A percentile compares a stretch with the other conserved stretches of the same genome.
Evolutionary conservation across 768 basidiomycete genomes (phyloP).

Genomic region (Boletus subparvulus): DNA sequence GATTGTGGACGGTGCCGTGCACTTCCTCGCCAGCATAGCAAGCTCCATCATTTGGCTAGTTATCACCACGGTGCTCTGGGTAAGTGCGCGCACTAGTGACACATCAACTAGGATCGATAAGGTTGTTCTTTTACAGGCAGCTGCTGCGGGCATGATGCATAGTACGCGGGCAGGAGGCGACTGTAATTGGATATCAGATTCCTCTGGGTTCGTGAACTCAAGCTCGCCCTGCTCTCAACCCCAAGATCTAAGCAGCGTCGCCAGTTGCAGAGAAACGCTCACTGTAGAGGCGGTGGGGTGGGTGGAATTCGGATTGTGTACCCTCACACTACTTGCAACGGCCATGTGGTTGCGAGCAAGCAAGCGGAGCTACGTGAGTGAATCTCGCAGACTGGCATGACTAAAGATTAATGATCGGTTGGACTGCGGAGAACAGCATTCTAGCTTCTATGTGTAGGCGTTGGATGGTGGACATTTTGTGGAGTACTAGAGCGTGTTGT

Average conservation of each 20-base stretch:
- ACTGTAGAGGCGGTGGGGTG: conserved; percentile 76
- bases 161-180: conserved; percentile 57
- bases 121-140: conserved; percentile 46
- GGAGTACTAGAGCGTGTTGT: neutral
- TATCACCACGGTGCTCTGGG: conserved; percentile 67
- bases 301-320: conserved; percentile 68
- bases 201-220: conserved; percentile 26
- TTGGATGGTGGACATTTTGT: neutral
- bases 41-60: conserved; percentile 76
- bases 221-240: conserved; percentile 25
- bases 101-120: neutral
- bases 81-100: conserved; percentile 29
- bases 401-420: conserved; percentile 21
- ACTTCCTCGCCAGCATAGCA: conserved; percentile 72
- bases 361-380: conserved; percentile 40
- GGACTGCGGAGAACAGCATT: conserved; percentile 26
- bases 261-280: conserved; percentile 67
- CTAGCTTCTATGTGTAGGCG: conserved; percentile 35
- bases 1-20: conserved; percentile 63
- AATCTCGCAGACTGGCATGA: conserved; percentile 44
- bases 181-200: conserved; percentile 51
- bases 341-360: conserved; percentile 49
- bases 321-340: conserved; percentile 54
- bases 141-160: conserved; percentile 67
- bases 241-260: conserved; percentile 21